Percentiles rank a stretch among this genome's conserved stretches.
These are phyloP conservation scores for Chondrus crispus DNA, from an alignment of 23 red algal genomes.

Conservation along the genomic window DNA sequence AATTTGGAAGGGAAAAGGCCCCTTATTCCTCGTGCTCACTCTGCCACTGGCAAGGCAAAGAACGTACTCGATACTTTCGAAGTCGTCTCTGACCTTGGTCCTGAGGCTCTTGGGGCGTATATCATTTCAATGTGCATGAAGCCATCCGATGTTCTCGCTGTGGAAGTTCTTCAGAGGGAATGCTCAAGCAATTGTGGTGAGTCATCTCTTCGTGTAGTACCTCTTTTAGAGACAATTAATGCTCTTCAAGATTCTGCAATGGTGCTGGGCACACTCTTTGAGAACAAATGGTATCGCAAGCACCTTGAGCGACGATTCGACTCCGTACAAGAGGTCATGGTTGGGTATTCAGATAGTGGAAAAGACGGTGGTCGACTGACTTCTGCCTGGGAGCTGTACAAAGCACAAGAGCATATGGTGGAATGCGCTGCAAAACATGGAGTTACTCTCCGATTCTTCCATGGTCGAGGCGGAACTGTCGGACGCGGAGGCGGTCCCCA, in stretches of 20 bases:
- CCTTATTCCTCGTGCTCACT: constrained; percentile 85
- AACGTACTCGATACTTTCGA: constrained; percentile 90
- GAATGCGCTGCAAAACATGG: constrained; percentile 76
- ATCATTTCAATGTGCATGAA: constrained; percentile 99
- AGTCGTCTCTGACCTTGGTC: constrained; percentile 61
- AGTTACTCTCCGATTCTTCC: constrained; percentile 96
- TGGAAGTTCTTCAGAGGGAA: constrained; percentile 95
- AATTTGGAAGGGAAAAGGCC: constrained; percentile 75
- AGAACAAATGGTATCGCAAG: constrained; percentile 73
- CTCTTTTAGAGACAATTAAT: constrained; percentile 92
- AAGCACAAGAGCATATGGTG: constrained; percentile 88
- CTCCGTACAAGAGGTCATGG: constrained; percentile 97
- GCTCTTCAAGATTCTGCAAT: constrained; percentile 65
- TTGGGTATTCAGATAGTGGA: constrained; percentile 96
- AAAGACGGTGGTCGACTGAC: constrained; percentile 98
- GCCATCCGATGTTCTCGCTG: constrained; percentile 90
- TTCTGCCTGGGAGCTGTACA: constrained; percentile 97
- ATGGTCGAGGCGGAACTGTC: constrained; percentile 89
- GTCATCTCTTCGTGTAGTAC: constrained; percentile 83
- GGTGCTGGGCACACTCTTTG: constrained; percentile 74
- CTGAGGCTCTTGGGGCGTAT: constrained; percentile 91
- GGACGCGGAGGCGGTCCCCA: constrained; percentile 97
- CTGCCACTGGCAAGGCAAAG: constrained; percentile 64
- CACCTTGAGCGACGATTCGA: constrained; percentile 61
- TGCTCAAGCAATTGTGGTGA: constrained; percentile 28